Conservation (phyloP, 345 rosid genomes). For the Clausena lansium region DNA sequence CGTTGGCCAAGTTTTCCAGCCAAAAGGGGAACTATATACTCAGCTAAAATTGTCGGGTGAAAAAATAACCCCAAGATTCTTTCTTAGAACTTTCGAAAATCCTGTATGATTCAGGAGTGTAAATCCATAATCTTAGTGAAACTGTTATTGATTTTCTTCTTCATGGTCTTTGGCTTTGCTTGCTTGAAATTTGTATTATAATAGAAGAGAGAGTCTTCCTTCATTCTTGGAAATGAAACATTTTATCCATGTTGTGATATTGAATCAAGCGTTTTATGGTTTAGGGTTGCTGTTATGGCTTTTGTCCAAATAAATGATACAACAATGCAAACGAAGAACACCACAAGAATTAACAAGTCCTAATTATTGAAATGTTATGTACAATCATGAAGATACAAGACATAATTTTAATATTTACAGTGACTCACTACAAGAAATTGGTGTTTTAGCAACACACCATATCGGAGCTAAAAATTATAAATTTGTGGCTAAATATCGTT, state of each 20-base stretch:
- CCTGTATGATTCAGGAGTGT: background rate
- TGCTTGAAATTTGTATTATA: background rate
- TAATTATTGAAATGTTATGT: too few species aligned
- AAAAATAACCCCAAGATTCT: background rate
- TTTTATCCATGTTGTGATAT: background rate
- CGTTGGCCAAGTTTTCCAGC: constrained; percentile 1
- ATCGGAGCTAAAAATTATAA: too few species aligned
- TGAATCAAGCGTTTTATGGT: background rate
- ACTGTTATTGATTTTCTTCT: background rate
- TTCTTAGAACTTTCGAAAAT: background rate
- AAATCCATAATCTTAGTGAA: background rate
- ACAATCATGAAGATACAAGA: too few species aligned
- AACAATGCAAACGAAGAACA: too few species aligned
- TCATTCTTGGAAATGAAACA: background rate
- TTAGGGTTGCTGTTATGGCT: background rate
- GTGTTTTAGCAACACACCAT: too few species aligned
- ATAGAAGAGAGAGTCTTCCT: too few species aligned
- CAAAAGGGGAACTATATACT: background rate
- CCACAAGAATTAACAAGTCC: too few species aligned
- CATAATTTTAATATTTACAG: too few species aligned
- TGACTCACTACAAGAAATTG: too few species aligned
- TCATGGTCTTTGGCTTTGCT: background rate
- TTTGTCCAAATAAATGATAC: background rate
- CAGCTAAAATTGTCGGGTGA: background rate
- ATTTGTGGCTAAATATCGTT: too few species aligned